Evolutionary conservation across 2,329 filamentous ascomycete species (phyloP).

Genomic region (Lachnellula cervina): DNA sequence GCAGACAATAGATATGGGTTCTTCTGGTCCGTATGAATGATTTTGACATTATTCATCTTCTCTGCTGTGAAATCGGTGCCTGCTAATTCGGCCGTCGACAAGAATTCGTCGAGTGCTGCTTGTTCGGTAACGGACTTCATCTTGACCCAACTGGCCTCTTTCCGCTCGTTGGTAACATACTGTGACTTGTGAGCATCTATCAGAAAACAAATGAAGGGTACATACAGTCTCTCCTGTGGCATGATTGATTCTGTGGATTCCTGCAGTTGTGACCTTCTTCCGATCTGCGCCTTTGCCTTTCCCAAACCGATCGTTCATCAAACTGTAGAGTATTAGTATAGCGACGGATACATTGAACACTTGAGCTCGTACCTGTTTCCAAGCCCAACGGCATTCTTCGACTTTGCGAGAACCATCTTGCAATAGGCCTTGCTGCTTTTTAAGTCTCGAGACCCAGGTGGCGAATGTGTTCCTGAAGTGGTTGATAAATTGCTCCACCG

Average conservation of each 20-base stretch:
- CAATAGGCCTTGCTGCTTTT: background rate
- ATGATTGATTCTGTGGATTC: constrained; percentile 62
- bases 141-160: constrained; percentile 96
- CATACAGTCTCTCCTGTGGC: constrained; percentile 69
- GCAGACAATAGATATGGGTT: constrained; percentile 90
- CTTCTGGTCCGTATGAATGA: constrained; percentile 93
- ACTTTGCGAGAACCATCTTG: constrained; percentile 76
- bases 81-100: constrained; percentile 92
- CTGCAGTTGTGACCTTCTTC: constrained; percentile 61
- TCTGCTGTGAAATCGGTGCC: constrained; percentile 98
- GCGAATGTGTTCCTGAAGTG: background rate
- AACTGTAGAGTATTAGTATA: constrained; percentile 39
- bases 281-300: constrained; percentile 83
- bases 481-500: background rate
- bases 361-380: constrained; percentile 55
- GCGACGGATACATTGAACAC: background rate
- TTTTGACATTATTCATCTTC: constrained; percentile 98
- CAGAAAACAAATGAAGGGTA: background rate
- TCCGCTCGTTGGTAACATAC: constrained; percentile 86
- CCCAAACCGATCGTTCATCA: constrained; percentile 98
- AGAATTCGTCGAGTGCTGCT: constrained; percentile 91
- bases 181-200: constrained; percentile 33
- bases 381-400: constrained; percentile 89
- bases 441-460: background rate
- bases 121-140: constrained; percentile 99